Percentiles rank a stretch among this genome's conserved stretches.
Conservation (phyloP, 306 rosid genomes). For the Fragaria nilgerrensis region DNA sequence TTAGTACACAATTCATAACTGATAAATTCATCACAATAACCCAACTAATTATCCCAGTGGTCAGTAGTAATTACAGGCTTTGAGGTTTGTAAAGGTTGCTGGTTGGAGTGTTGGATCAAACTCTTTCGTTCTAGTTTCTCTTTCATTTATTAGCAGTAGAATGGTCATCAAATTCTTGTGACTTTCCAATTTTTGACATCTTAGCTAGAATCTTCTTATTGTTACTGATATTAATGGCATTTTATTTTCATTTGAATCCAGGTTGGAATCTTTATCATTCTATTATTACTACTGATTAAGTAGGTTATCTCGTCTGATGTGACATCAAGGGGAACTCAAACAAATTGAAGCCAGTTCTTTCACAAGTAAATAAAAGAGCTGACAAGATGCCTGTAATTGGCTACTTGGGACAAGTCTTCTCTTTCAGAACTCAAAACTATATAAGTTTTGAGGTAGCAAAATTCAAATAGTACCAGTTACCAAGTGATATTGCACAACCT, state of each 20-base stretch:
- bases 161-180: neutral
- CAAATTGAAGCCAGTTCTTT: neutral
- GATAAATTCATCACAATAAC: neutral
- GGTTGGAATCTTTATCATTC: neutral
- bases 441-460: neutral
- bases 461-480: neutral
- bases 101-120: neutral
- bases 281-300: neutral
- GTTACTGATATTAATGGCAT: neutral
- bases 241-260: neutral
- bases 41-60: neutral
- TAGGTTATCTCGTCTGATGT: neutral
- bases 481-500: neutral
- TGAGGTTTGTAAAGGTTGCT: neutral
- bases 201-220: neutral
- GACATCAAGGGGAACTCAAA: neutral
- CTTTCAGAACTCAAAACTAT: neutral
- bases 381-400: neutral
- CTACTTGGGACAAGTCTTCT: neutral
- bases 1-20: neutral
- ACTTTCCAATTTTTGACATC: neutral
- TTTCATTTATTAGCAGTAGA: neutral
- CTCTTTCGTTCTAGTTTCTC: neutral
- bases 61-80: neutral
- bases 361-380: neutral